Percentiles rank a stretch among this genome's conserved stretches.
Evolutionary conservation across 805 yeast genomes (phyloP).

Genomic region (Metschnikowia hibisci): DNA sequence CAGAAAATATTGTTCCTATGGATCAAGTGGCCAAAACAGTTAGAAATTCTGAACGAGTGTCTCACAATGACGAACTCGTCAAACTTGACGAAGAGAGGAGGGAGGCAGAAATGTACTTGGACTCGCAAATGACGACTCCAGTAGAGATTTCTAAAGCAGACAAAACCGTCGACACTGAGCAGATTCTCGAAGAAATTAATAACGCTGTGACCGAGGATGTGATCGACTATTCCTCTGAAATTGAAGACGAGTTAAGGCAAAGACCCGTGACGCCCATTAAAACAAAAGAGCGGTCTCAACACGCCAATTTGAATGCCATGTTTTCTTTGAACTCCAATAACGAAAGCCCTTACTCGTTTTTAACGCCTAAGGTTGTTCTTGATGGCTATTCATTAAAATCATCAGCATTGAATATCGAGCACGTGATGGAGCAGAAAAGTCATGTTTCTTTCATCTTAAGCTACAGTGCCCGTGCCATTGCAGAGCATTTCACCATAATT

Average conservation of each 20-base stretch:
- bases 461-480: conserved; percentile 61
- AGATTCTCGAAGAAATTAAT: conserved; percentile 36
- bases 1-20: neutral
- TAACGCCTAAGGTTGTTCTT: conserved; percentile 30
- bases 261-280: conserved; percentile 32
- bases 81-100: conserved; percentile 4
- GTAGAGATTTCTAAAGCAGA: conserved; percentile 10
- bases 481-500: conserved; percentile 79
- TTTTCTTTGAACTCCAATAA: conserved; percentile 7
- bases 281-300: conserved; percentile 11
- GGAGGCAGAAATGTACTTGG: conserved; percentile 1
- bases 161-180: conserved; percentile 24
- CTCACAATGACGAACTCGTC: neutral
- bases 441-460: conserved; percentile 84
- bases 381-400: conserved; percentile 32
- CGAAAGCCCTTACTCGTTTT: conserved; percentile 13
- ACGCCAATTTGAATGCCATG: conserved; percentile 15
- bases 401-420: conserved; percentile 34
- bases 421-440: conserved; percentile 41
- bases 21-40: neutral
- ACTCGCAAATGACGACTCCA: neutral
- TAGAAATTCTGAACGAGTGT: neutral
- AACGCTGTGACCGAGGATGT: conserved; percentile 39
- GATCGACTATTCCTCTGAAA: conserved; percentile 22
- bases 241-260: conserved; percentile 20